Base-by-base conservation (phyloP, 345 rosid genomes). In the Citrus sp. region DNA sequence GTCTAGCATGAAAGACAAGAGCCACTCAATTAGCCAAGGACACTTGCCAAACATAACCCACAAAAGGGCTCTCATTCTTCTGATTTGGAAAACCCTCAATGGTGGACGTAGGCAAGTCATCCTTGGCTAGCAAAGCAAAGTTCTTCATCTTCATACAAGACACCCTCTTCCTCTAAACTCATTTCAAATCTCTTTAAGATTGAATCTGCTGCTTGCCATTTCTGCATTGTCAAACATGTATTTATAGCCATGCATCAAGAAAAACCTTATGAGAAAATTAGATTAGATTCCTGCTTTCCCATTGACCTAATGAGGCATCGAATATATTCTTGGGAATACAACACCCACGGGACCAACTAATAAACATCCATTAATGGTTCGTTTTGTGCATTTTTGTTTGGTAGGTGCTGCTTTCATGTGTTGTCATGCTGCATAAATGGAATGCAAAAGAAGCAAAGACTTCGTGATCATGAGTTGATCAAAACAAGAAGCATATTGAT, bases 41-140 rank as follows among this genome's bases (percentile, higher is more conserved):
- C 12, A 84, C 83, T 79, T 77, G 83, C 87, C 84, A 56, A 61
- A 27, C 30, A 74, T 40, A 72, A 60, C 75, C 81, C 42, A 18
- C 42, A 38, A 19, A n/a, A 21, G 46, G 79, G 30, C 76, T 72
- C 14, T 7, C 2, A 35, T 10, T 10, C 49, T 42, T 42, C 49
- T 10, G 4, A 13, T 4, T 14, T 2, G 2, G 4, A 13, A 32
- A 56, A 14, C 58, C 80, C 74, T 67, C 2, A 34, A 42, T 59
- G 19, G 22, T 73, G 71, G 83, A 78, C 18, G 64, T 75, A 86
- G 88, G 90, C 90, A 84, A 88, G 87, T 88, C 88, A 84, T 88
- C 90, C 90, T 82, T 88, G 90, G 90, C 90, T 88, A 86, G 69
- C 87, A 24, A 73, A 84, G 84, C 60, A 34, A 59, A 27, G 63